Evolutionary conservation across 164 flowering plant species (phyloP).

Genomic region (Tetrastigma voinierianum): DNA sequence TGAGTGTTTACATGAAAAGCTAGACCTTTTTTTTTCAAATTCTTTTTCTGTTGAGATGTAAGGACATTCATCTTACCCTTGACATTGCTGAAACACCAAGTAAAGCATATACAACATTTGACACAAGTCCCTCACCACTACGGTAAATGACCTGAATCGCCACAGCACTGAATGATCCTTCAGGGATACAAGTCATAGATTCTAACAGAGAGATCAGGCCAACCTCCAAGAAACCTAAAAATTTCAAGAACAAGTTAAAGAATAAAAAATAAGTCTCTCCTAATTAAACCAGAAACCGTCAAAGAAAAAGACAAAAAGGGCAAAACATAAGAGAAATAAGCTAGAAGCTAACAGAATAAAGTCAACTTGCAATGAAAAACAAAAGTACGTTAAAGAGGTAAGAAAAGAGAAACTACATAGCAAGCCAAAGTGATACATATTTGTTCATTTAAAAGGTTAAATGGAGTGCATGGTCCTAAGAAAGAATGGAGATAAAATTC

Average conservation of each 20-base stretch:
- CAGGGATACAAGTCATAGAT: slow-evolving; percentile 34
- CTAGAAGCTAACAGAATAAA: background rate
- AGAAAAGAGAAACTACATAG: background rate
- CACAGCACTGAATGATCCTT: slow-evolving; percentile 59
- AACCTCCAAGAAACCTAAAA: slow-evolving; percentile 82
- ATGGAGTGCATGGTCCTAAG: too few relatives aligned
- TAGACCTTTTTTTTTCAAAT: too few relatives aligned
- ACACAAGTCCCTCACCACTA: slow-evolving; percentile 88
- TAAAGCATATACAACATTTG: slow-evolving; percentile 87
- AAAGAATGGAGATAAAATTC: background rate
- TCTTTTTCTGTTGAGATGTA: background rate
- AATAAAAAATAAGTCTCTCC: background rate
- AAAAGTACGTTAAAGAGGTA: background rate
- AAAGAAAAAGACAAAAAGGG: background rate
- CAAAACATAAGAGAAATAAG: background rate
- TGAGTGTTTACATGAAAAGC: too few relatives aligned
- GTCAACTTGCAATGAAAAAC: background rate
- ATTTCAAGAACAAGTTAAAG: slow-evolving; percentile 3
- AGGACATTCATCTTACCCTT: slow-evolving; percentile 54
- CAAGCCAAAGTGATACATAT: background rate
- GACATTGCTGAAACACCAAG: slow-evolving; percentile 99
- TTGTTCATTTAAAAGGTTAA: too few relatives aligned
- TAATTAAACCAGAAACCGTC: background rate
- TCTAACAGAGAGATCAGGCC: slow-evolving; percentile 61
- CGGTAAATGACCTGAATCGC: slow-evolving; percentile 71